A percentile compares a stretch with the other conserved stretches of the same genome.
Conservation (phyloP, 202 grass and related monocot species). For the Musa balbisiana region DNA sequence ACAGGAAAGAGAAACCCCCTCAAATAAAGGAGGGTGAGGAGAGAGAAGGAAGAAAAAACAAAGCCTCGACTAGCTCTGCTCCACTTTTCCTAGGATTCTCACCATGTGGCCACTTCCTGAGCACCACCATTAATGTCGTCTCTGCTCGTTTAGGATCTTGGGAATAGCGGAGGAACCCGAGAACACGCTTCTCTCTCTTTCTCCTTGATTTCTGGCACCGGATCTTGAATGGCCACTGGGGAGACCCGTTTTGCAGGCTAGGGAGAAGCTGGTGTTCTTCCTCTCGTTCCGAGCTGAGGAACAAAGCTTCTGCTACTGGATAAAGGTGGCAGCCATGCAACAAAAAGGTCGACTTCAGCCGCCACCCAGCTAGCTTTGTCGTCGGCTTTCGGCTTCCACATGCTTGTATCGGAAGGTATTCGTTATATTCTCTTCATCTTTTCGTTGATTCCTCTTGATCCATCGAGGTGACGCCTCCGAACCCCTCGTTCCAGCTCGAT, state of each 20-base stretch:
- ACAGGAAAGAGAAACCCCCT: background rate
- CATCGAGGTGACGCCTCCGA: background rate
- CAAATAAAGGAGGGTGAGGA: background rate
- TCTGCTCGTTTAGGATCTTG: background rate
- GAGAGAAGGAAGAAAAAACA: background rate
- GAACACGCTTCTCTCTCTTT: background rate
- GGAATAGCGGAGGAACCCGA: background rate
- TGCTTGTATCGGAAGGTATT: background rate
- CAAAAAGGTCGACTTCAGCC: background rate
- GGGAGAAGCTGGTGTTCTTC: background rate
- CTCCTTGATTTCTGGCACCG: slow-evolving; percentile 5
- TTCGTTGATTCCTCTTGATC: background rate
- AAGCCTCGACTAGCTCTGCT: background rate
- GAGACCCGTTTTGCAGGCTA: background rate
- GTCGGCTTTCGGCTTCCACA: background rate
- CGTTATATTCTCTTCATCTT: background rate
- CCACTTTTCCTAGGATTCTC: background rate
- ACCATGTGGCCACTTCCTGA: slow-evolving; percentile 6
- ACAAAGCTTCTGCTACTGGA: background rate
- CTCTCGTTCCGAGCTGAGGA: background rate
- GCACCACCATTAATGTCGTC: background rate
- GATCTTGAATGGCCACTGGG: background rate
- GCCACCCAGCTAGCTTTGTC: background rate
- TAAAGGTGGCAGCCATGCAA: background rate
- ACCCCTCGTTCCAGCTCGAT: slow-evolving; percentile 19